Evolutionary conservation across 495 filamentous ascomycete species (phyloP).

Genomic region (Staphylotrichum longicolle): DNA sequence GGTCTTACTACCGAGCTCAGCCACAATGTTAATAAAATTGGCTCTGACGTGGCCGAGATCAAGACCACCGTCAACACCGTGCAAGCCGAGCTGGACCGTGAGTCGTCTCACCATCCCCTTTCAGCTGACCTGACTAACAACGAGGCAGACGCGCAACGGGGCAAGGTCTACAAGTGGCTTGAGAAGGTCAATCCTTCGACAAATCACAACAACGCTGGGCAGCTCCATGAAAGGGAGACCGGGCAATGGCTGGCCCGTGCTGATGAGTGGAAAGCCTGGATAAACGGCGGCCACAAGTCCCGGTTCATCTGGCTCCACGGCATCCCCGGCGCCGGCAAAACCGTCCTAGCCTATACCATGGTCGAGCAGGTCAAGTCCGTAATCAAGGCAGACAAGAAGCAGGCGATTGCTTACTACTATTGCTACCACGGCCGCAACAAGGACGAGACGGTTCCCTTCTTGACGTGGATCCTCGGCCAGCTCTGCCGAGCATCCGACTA

Average conservation of each 20-base stretch:
- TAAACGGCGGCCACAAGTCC: constrained; percentile 5
- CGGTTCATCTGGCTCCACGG: constrained; percentile 40
- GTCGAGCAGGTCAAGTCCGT: constrained; percentile 22
- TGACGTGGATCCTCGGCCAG: constrained; percentile 32
- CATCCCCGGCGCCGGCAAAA: constrained; percentile 44
- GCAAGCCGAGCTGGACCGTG: constrained; percentile 3
- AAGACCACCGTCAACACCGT: constrained; percentile 7
- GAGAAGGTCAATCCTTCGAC: constrained; percentile 17
- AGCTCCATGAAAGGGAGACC: constrained; percentile 20
- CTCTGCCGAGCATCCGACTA: constrained; percentile 33
- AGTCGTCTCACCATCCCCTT: background rate
- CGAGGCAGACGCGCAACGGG: background rate
- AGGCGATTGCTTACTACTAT: constrained; percentile 36
- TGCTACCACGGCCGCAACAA: constrained; percentile 36
- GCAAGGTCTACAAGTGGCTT: constrained; percentile 12
- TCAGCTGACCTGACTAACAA: background rate
- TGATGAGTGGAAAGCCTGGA: constrained; percentile 26
- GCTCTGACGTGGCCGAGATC: constrained; percentile 3
- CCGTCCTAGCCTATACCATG: constrained; percentile 37
- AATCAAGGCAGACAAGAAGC: constrained; percentile 13
- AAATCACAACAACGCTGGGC: constrained; percentile 21
- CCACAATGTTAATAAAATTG: background rate
- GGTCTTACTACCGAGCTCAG: constrained; percentile 15
- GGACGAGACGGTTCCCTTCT: constrained; percentile 33
- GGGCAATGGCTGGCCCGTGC: constrained; percentile 28